Conservation (phyloP, 805 yeast genomes). For the Kregervanrija delftensis region DNA sequence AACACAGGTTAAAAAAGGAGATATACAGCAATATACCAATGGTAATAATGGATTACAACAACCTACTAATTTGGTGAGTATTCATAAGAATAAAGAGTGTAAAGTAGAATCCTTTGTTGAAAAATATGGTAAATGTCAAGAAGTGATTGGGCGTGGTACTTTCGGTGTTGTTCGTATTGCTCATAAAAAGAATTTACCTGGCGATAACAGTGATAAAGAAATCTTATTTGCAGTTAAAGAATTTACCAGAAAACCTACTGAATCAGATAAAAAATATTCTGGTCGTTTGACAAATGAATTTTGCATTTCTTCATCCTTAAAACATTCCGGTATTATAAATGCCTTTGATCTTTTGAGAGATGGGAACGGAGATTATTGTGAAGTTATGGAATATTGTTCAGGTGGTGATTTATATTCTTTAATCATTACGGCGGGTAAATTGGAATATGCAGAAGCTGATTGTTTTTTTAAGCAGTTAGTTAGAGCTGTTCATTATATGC, state of each 20-base stretch:
- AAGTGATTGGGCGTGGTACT: conserved; percentile 88
- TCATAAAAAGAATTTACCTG: conserved; percentile 48
- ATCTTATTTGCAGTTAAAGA: conserved; percentile 84
- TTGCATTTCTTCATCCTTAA: conserved; percentile 71
- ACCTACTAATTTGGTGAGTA: conserved; percentile 19
- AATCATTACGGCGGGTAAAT: conserved; percentile 67
- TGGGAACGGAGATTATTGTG: conserved; percentile 76
- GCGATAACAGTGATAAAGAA: conserved; percentile 19
- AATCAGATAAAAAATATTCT: conserved; percentile 59
- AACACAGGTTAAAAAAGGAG: conserved; percentile 42
- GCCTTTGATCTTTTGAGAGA: conserved; percentile 75
- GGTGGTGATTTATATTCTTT: conserved; percentile 78
- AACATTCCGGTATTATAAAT: conserved; percentile 70
- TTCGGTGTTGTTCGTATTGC: conserved; percentile 90
- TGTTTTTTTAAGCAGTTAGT: conserved; percentile 83
- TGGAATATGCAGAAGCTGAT: conserved; percentile 80
- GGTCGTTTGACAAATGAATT: conserved; percentile 75
- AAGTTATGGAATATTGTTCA: conserved; percentile 78
- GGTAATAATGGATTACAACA: conserved; percentile 10
- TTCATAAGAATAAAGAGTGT: conserved; percentile 6
- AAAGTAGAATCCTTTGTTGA: conserved; percentile 53
- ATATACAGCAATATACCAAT: conserved; percentile 18
- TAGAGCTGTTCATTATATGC: conserved; percentile 82
- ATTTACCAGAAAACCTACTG: conserved; percentile 57
- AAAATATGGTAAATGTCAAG: conserved; percentile 92